A percentile compares a stretch with the other conserved stretches of the same genome.
These are phyloP conservation scores for Cadophora gregata DNA, from an alignment of 2,329 filamentous ascomycete species.

Conservation along the genomic window DNA sequence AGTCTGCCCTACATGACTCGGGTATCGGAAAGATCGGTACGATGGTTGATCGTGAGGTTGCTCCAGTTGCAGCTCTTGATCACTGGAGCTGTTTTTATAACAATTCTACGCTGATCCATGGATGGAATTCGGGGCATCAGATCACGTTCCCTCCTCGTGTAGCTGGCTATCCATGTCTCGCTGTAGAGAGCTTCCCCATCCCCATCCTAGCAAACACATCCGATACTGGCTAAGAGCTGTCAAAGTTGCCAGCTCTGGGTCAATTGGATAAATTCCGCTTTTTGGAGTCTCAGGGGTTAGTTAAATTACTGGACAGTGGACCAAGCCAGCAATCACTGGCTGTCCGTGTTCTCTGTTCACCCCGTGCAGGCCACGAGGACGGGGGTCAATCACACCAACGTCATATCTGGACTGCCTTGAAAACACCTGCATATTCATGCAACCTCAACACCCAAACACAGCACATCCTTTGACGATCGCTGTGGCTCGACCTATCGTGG, in stretches of 20 bases:
- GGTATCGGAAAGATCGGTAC: too few species aligned
- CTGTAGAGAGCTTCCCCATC: neutral
- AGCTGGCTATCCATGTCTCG: neutral
- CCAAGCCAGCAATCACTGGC: neutral
- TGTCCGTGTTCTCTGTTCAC: neutral
- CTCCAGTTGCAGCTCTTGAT: too few species aligned
- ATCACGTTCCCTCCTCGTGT: neutral
- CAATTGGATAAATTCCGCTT: neutral
- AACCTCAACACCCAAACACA: neutral
- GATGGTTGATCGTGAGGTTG: too few species aligned
- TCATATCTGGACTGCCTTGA: conserved; percentile 7
- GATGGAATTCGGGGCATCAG: too few species aligned
- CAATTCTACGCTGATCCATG: too few species aligned
- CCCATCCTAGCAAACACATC: too few species aligned
- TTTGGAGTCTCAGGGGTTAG: too few species aligned
- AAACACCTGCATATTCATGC: conserved; percentile 2
- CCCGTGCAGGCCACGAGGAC: neutral
- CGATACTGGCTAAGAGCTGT: neutral
- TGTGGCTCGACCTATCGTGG: conserved; percentile 6
- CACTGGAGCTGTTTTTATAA: too few species aligned
- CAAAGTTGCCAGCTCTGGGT: neutral
- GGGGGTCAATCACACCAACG: neutral
- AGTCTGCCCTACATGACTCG: neutral
- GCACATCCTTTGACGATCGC: conserved; percentile 10
- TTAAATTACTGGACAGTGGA: too few species aligned